Evolutionary conservation across 495 filamentous ascomycete genomes (phyloP), one percentile per base, ranked within the genome.

Genomic region (Aspergillus carlsbadensis): DNA sequence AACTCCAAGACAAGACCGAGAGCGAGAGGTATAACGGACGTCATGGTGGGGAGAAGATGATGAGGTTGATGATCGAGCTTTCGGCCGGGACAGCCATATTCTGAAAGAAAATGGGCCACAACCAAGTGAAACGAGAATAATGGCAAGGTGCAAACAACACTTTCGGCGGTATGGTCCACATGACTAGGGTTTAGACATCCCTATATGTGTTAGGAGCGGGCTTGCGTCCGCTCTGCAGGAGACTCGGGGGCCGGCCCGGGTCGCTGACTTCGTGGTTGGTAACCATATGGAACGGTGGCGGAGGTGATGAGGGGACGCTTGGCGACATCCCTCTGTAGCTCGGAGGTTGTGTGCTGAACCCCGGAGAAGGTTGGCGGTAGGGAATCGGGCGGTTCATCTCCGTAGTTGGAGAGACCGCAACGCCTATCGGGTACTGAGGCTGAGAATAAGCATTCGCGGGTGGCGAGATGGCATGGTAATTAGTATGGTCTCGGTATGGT

Each of bases 221-320:
- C 51, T 70, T 66, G 44, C 70, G 69, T 17, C 76, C 76, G 56
- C 71, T 75, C 60, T 74, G 70, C 51, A 79, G 57, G 11, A 79
- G 57, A 72, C 68, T 79, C 24, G 76, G 73, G 35, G 76, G 73
- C 55, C 72, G 65, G 56, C 67, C 63, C 52, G 58, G 58, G 39
- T 70, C 63, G 53, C 52, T 49, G 20, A 57, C 59, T 52, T 70
- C 65, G 18, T 61, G 61, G 22, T 65, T 42, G 13, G 64, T 58
- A 10, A 37, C 54, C 6, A 68, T 49, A 7, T 64, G 57, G 54
- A 73, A 74, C 22, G 71, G 65, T 20, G 72, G 69, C 10, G 73
- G 70, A 1, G 73, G 73, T 3, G 72, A 68, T 3, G 71, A 65
- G 17, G 72, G 56, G 31, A 64, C 52, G 33, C 53, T 40, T 5